Evolutionary conservation across 106 monocot genomes (phyloP).

Genomic region (Phalaenopsis aphrodite): DNA sequence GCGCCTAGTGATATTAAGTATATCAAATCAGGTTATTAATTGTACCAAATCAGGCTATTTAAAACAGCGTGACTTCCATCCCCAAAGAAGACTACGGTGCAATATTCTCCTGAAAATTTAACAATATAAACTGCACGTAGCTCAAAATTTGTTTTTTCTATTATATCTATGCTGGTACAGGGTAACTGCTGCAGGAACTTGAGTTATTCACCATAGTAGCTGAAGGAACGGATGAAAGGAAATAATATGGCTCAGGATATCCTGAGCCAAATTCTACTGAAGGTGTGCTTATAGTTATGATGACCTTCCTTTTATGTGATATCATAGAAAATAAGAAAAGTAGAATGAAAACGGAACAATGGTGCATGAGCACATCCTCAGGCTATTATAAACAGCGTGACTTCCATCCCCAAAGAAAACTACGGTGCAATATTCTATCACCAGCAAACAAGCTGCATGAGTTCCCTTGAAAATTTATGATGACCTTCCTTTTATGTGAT

Average conservation of each 20-base stretch:
- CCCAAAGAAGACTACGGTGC: neutral
- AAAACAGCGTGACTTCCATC: neutral
- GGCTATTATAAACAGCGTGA: neutral
- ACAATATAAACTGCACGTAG: neutral
- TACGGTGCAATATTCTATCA: neutral
- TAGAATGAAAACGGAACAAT: too few species aligned
- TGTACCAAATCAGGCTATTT: too few species aligned
- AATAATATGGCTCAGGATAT: too few species aligned
- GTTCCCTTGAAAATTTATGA: too few species aligned
- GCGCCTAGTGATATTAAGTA: too few species aligned
- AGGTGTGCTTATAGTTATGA: neutral
- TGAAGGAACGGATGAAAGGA: too few species aligned
- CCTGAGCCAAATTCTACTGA: neutral
- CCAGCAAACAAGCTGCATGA: too few species aligned
- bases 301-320: too few species aligned
- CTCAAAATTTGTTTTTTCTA: neutral
- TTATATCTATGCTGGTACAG: neutral
- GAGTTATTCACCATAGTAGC: neutral
- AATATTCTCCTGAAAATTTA: neutral
- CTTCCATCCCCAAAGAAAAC: neutral
- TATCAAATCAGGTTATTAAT: too few species aligned
- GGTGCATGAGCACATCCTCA: too few species aligned
- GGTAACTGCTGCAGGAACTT: neutral
- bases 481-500: too few species aligned
- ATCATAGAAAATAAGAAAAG: too few species aligned